Evolutionary conservation across 768 basidiomycete species (phyloP).

Genomic region (Amanita pseudoporphyria): DNA sequence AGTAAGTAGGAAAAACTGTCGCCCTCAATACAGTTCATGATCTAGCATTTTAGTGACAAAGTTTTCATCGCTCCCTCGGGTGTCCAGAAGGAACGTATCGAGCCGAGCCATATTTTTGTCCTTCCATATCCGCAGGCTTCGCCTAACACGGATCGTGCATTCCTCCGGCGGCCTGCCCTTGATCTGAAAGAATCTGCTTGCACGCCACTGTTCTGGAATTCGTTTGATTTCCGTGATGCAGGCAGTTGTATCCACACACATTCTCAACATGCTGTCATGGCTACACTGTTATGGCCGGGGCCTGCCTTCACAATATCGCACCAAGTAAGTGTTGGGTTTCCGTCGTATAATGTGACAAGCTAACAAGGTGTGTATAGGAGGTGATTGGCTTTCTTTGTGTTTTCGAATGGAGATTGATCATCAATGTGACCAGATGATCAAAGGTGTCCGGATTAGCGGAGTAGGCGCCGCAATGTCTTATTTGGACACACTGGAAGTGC

Average conservation of each 20-base stretch:
- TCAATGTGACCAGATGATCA: slow-evolving; percentile 66
- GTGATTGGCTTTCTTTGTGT: slow-evolving; percentile 31
- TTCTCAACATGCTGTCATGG: slow-evolving; percentile 86
- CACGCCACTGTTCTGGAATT: slow-evolving; percentile 90
- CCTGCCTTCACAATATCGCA: slow-evolving; percentile 73
- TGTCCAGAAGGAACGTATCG: slow-evolving; percentile 85
- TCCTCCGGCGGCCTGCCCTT: slow-evolving; percentile 62
- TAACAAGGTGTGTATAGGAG: slow-evolving; percentile 5
- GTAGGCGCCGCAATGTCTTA: slow-evolving; percentile 71
- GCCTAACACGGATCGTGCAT: slow-evolving; percentile 60
- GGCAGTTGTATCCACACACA: slow-evolving; percentile 90
- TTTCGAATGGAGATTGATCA: neutral
- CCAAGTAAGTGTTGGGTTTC: slow-evolving; percentile 38
- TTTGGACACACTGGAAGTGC: slow-evolving; percentile 76
- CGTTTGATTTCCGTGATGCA: slow-evolving; percentile 69
- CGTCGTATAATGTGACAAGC: slow-evolving; percentile 5
- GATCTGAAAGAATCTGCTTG: slow-evolving; percentile 81
- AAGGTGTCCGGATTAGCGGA: slow-evolving; percentile 73
- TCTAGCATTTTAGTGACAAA: slow-evolving; percentile 41
- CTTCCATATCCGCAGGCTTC: slow-evolving; percentile 67
- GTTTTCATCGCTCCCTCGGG: slow-evolving; percentile 86
- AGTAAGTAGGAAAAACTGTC: slow-evolving; percentile 28
- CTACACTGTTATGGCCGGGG: slow-evolving; percentile 68
- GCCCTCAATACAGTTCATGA: neutral
- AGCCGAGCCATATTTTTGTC: slow-evolving; percentile 79